These are phyloP conservation scores for Bruguiera parviflora DNA, from an alignment of 345 rosid genomes.

Conservation along the genomic window DNA sequence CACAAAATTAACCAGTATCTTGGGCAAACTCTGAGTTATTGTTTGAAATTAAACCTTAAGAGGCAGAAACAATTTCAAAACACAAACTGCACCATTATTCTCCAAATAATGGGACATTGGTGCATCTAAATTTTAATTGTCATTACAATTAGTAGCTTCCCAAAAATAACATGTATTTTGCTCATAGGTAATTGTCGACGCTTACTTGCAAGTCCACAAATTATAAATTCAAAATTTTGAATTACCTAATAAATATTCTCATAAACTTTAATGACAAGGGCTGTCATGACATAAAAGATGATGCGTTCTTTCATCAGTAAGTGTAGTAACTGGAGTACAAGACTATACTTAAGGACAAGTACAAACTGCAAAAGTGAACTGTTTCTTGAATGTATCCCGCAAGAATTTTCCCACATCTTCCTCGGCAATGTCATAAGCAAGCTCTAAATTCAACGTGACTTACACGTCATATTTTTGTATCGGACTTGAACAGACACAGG, in stretches of 20 bases:
- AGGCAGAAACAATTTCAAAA: too few relatives aligned
- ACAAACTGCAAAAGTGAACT: slow-evolving; percentile 25
- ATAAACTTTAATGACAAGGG: slow-evolving; percentile 3
- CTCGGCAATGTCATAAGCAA: slow-evolving; percentile 9
- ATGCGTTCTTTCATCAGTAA: slow-evolving; percentile 22
- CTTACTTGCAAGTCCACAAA: not conserved
- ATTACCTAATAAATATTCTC: not conserved
- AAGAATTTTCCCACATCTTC: slow-evolving; percentile 15
- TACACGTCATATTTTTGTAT: not conserved
- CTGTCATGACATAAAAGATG: slow-evolving; percentile 22
- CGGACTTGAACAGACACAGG: too few relatives aligned
- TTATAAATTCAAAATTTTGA: not conserved
- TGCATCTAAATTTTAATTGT: too few relatives aligned
- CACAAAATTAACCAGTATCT: too few relatives aligned
- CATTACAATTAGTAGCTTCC: too few relatives aligned
- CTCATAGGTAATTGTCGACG: not conserved
- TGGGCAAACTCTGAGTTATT: too few relatives aligned
- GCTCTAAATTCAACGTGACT: not conserved
- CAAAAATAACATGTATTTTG: not conserved
- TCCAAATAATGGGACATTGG: too few relatives aligned
- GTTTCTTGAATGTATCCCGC: slow-evolving; percentile 1
- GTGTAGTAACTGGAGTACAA: not conserved
- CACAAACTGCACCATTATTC: too few relatives aligned
- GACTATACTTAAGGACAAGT: slow-evolving; percentile 26
- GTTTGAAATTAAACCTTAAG: too few relatives aligned